A percentile compares a stretch with the other conserved stretches of the same genome.
Evolutionary conservation across 192 early-diverging fungal genomes (phyloP).

Genomic region (Entomortierella parvispora): DNA sequence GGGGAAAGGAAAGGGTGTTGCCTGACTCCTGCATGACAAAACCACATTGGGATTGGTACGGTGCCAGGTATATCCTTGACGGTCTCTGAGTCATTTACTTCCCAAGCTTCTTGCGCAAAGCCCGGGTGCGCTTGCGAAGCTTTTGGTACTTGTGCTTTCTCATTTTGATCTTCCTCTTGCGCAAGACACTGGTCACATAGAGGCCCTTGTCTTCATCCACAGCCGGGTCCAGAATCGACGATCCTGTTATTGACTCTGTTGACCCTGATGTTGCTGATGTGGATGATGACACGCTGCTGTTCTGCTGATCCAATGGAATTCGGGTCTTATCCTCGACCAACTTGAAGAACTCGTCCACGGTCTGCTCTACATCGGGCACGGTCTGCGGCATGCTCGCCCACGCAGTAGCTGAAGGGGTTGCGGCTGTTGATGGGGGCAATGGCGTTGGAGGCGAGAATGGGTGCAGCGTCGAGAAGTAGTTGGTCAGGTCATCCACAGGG

Average conservation of each 20-base stretch:
- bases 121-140: constrained; percentile 76
- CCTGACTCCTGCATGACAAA: too few relatives aligned
- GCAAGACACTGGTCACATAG: constrained; percentile 79
- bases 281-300: background rate
- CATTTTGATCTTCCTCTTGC: constrained; percentile 91
- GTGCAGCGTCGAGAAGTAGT: constrained; percentile 52
- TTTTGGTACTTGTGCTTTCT: constrained; percentile 97
- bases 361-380: constrained; percentile 17
- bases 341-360: constrained; percentile 19
- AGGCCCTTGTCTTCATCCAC: constrained; percentile 22
- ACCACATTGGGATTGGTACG: too few relatives aligned
- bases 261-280: background rate
- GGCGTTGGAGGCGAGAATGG: constrained; percentile 49
- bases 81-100: constrained; percentile 60
- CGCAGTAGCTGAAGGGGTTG: constrained; percentile 31
- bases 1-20: background rate
- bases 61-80: too few relatives aligned
- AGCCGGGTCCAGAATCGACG: constrained; percentile 19
- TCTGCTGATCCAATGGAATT: background rate
- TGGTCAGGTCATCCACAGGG: constrained; percentile 50
- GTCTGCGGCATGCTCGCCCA: constrained; percentile 30
- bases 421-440: background rate
- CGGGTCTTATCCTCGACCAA: constrained; percentile 12
- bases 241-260: constrained; percentile 1
- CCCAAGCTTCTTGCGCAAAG: constrained; percentile 76